phyloP scores from a whole-genome alignment of 1,139 yeast genomes.

The Hemisphaericaspora xylofermentans region DNA sequence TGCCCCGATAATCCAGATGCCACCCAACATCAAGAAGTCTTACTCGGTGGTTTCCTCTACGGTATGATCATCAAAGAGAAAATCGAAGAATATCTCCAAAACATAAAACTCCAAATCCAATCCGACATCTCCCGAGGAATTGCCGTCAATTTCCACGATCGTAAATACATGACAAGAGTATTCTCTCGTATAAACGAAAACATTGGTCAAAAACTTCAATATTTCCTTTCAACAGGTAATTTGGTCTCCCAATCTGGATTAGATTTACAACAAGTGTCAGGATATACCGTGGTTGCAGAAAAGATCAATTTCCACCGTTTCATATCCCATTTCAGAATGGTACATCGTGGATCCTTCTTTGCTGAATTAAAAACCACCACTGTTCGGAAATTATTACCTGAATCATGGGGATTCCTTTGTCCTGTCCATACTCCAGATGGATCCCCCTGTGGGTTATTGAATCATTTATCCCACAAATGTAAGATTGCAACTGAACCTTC shows the following conservation, averaged over 20 bases:
- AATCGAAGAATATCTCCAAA: constrained; percentile 85
- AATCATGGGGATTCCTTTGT: constrained; percentile 98
- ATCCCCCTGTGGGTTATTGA: constrained; percentile 96
- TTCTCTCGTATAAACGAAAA: constrained; percentile 83
- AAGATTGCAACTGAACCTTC: constrained; percentile 73
- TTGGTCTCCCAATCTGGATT: constrained; percentile 95
- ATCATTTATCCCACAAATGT: constrained; percentile 96
- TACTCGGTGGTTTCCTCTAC: constrained; percentile 92
- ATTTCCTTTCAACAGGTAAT: constrained; percentile 95
- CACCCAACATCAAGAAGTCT: constrained; percentile 96
- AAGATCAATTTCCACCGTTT: constrained; percentile 96
- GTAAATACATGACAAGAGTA: constrained; percentile 79
- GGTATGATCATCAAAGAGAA: constrained; percentile 97
- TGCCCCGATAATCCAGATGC: constrained; percentile 99
- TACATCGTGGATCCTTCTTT: constrained; percentile 98
- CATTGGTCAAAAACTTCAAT: constrained; percentile 91
- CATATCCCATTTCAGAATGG: constrained; percentile 97
- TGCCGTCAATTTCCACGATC: constrained; percentile 80
- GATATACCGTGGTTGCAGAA: constrained; percentile 98
- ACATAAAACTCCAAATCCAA: constrained; percentile 69
- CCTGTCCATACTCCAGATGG: constrained; percentile 99
- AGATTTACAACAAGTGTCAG: constrained; percentile 97
- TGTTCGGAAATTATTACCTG: constrained; percentile 93
- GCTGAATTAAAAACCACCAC: constrained; percentile 97
- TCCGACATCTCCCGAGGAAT: constrained; percentile 79